Evolutionary conservation across 2,329 filamentous ascomycete species (phyloP).

Genomic region (Nemania sp.): DNA sequence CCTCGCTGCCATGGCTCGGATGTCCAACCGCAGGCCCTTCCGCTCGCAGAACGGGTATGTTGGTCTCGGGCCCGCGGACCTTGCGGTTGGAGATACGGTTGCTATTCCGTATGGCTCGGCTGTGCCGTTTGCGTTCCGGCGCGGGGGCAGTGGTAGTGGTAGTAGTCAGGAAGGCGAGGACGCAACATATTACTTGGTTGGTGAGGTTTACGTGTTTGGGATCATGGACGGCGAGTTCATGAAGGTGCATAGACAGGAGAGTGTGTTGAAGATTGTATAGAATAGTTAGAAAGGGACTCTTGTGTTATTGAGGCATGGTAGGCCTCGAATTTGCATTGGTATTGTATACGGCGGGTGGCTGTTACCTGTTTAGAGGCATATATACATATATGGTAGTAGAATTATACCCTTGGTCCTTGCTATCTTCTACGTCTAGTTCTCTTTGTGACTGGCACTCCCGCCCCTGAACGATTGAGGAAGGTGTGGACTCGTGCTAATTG

Average conservation of each 20-base stretch:
- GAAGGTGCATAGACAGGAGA: constrained; percentile 43
- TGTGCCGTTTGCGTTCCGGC: constrained; percentile 40
- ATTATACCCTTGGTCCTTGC: constrained; percentile 16
- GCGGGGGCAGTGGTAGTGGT: not conserved
- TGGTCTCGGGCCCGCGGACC: constrained; percentile 37
- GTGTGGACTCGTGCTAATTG: too few species aligned
- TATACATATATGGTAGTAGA: constrained; percentile 3
- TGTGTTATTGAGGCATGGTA: too few species aligned
- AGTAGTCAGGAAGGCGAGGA: not conserved
- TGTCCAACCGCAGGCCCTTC: constrained; percentile 38
- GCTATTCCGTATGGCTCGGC: constrained; percentile 41
- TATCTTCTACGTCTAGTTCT: not conserved
- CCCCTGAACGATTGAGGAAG: too few species aligned
- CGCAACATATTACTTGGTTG: constrained; percentile 27
- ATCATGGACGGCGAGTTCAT: constrained; percentile 46
- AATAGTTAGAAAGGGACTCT: not conserved
- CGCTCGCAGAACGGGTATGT: constrained; percentile 38
- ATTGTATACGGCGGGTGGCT: too few species aligned
- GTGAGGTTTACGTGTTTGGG: constrained; percentile 40
- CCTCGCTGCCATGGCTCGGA: constrained; percentile 29
- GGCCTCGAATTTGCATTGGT: not conserved
- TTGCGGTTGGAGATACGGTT: constrained; percentile 31
- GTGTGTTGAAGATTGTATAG: constrained; percentile 35
- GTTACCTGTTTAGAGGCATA: not conserved
- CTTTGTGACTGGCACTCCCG: too few species aligned